Percentiles rank a stretch among this genome's conserved stretches.
Conservation (phyloP, 768 basidiomycete species). For the Lactarius sanguifluus region DNA sequence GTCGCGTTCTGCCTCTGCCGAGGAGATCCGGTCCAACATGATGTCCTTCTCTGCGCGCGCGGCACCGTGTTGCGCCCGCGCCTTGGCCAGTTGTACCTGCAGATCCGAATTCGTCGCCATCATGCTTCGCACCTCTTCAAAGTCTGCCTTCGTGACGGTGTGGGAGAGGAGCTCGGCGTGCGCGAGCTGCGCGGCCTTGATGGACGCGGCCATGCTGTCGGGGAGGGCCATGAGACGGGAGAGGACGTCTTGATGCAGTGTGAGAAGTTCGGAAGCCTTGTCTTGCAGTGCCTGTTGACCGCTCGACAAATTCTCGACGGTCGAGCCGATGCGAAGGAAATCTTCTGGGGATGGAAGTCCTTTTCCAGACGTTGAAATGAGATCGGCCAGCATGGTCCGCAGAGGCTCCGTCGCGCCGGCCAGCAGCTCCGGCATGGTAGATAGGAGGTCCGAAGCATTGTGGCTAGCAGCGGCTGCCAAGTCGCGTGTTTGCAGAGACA, state of each 20-base stretch:
- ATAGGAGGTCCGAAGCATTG: constrained; percentile 43
- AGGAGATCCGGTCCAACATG: constrained; percentile 58
- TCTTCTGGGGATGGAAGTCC: constrained; percentile 26
- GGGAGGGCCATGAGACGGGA: constrained; percentile 60
- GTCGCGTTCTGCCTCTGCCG: constrained; percentile 66
- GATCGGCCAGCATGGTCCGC: constrained; percentile 34
- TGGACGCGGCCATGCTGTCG: constrained; percentile 52
- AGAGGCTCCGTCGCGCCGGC: constrained; percentile 46
- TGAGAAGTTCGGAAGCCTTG: constrained; percentile 49
- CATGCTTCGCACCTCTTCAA: constrained; percentile 66
- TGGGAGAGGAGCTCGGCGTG: constrained; percentile 63
- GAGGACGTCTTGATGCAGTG: constrained; percentile 52
- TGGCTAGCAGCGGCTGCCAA: constrained; percentile 41
- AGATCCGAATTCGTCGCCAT: constrained; percentile 57
- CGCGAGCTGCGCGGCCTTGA: constrained; percentile 55
- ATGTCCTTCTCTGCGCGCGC: constrained; percentile 81
- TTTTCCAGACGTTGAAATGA: constrained; percentile 29
- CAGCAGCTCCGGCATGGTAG: constrained; percentile 50
- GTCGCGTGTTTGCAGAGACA: constrained; percentile 41
- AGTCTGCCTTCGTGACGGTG: constrained; percentile 57
- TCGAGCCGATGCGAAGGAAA: constrained; percentile 47
- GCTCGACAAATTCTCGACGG: constrained; percentile 49
- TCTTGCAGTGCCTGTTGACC: constrained; percentile 50
- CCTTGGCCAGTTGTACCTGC: constrained; percentile 72
- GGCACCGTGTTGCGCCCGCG: constrained; percentile 74